Conservation (phyloP, 352 stramenopile genomes). For the Phytophthora multivora region DNA sequence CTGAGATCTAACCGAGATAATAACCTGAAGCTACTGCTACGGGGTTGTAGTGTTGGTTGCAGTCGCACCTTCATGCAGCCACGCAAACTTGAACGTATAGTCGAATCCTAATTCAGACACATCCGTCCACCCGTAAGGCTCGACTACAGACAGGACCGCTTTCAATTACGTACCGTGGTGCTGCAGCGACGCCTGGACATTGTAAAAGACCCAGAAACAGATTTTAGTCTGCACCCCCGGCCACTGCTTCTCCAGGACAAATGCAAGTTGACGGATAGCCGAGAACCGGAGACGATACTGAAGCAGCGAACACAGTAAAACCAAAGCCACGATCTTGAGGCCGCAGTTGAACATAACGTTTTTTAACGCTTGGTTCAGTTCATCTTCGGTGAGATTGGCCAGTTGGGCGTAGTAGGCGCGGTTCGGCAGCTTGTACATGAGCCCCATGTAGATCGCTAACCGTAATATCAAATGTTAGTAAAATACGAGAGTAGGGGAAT, state of each 20-base stretch:
- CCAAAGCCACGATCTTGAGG: constrained; percentile 21
- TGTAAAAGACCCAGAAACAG: constrained; percentile 43
- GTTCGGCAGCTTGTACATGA: constrained; percentile 31
- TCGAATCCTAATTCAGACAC: constrained; percentile 6
- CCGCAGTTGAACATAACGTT: constrained; percentile 28
- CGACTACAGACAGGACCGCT: not conserved
- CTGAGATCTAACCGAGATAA: not conserved
- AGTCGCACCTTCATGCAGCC: not conserved
- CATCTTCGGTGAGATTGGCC: constrained; percentile 11
- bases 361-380: constrained; percentile 15
- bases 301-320: constrained; percentile 8
- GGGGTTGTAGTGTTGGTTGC: constrained; percentile 3
- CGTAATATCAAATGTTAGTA: not conserved
- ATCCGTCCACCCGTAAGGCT: not conserved
- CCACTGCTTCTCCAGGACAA: constrained; percentile 42
- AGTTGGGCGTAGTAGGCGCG: constrained; percentile 29
- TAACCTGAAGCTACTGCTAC: not conserved
- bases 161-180: constrained; percentile 30
- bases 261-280: constrained; percentile 35
- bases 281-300: constrained; percentile 16
- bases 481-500: not conserved
- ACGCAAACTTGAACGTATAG: constrained; percentile 18
- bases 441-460: constrained; percentile 23
- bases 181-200: constrained; percentile 26
- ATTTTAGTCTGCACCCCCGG: constrained; percentile 36